A percentile compares a stretch with the other conserved stretches of the same genome.
Conservation (phyloP, 2,329 filamentous ascomycete species). For the Zasmidium citrigriseum region DNA sequence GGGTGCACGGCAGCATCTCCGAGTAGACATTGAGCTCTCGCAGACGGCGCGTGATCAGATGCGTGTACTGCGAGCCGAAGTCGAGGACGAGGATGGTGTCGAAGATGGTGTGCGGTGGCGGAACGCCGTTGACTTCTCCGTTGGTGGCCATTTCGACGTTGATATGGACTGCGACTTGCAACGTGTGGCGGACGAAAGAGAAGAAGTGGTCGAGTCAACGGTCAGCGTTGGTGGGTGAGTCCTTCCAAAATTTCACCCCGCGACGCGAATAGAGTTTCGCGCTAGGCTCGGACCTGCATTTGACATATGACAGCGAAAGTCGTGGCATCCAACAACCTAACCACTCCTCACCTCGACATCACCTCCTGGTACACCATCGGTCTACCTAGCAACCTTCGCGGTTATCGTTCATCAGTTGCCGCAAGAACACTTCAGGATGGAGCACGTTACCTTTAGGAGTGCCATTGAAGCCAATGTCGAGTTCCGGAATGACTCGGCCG, state of each 20-base stretch:
- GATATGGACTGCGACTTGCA: neutral
- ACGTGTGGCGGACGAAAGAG: neutral
- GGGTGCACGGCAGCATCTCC: slow-evolving; percentile 86
- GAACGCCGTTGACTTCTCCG: slow-evolving; percentile 37
- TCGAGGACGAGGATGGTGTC: slow-evolving; percentile 73
- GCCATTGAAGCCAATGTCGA: too few species aligned
- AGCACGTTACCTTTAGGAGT: too few species aligned
- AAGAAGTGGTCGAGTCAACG: neutral
- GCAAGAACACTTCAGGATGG: too few species aligned
- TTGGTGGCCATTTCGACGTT: slow-evolving; percentile 27
- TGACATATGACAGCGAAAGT: too few species aligned
- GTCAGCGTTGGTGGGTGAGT: neutral
- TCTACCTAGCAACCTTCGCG: too few species aligned
- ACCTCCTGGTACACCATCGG: too few species aligned
- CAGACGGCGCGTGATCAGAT: slow-evolving; percentile 74
- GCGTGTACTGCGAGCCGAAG: slow-evolving; percentile 72
- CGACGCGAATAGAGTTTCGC: neutral
- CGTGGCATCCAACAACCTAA: too few species aligned
- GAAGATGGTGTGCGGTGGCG: slow-evolving; percentile 53
- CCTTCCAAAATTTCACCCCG: neutral
- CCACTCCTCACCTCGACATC: too few species aligned
- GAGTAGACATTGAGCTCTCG: slow-evolving; percentile 79
- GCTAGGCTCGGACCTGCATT: neutral
- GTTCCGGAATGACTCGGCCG: too few species aligned
- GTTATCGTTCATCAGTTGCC: too few species aligned